Conservation (phyloP, 2,329 filamentous ascomycete genomes). For the Diaporthe nobilis region DNA sequence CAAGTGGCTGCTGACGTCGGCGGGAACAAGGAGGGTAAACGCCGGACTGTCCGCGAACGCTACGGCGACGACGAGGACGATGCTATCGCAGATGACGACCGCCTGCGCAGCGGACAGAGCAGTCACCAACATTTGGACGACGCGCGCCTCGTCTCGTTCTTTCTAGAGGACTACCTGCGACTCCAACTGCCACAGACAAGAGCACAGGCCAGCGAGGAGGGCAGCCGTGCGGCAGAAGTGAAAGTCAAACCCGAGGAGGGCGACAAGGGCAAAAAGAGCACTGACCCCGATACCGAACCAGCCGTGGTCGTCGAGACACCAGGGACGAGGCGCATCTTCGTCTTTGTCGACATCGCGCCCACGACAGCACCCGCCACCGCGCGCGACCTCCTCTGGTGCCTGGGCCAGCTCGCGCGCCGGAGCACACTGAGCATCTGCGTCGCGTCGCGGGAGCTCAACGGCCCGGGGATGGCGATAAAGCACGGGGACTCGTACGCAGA, state of each 20-base stretch:
- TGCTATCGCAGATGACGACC: background rate
- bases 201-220: slow-evolving; percentile 13
- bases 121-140: slow-evolving; percentile 44
- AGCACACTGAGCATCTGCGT: slow-evolving; percentile 53
- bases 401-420: slow-evolving; percentile 49
- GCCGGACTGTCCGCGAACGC: slow-evolving; percentile 12
- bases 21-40: slow-evolving; percentile 37
- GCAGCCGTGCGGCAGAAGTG: background rate
- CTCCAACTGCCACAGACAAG: background rate
- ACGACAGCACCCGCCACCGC: slow-evolving; percentile 46
- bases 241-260: background rate
- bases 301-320: slow-evolving; percentile 45
- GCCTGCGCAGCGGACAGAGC: slow-evolving; percentile 7
- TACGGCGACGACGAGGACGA: background rate
- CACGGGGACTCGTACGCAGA: slow-evolving; percentile 42
- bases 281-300: slow-evolving; percentile 41
- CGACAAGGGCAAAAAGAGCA: background rate
- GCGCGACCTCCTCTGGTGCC: slow-evolving; percentile 47
- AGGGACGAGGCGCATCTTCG: slow-evolving; percentile 47
- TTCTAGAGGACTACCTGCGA: slow-evolving; percentile 49
- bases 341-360: slow-evolving; percentile 51
- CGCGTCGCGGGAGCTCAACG: slow-evolving; percentile 44
- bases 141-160: slow-evolving; percentile 49
- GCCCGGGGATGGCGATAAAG: slow-evolving; percentile 33
- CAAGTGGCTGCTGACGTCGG: background rate